phyloP scores from a whole-genome alignment of 1,284 basidiomycete species.

The Cutaneotrichosporon dermatis region DNA sequence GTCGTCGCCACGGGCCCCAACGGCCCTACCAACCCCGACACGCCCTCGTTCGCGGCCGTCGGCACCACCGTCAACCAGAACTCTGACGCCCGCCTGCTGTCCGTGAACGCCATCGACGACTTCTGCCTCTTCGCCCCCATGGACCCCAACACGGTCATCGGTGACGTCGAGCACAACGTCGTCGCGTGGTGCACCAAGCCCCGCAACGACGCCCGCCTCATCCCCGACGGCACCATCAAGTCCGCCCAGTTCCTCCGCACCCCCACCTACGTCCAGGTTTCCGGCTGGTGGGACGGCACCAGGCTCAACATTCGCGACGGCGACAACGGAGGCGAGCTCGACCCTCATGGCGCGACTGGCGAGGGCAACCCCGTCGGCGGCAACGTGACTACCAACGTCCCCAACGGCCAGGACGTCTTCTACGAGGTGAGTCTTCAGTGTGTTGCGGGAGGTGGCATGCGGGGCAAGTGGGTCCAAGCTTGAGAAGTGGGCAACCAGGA shows the following conservation, averaged over 20 bases:
- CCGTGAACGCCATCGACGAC: constrained; percentile 46
- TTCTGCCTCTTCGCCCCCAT: constrained; percentile 47
- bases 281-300: constrained; percentile 50
- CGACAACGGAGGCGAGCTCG: constrained; percentile 53
- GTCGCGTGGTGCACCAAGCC: constrained; percentile 45
- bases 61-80: constrained; percentile 44
- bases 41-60: constrained; percentile 29
- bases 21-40: constrained; percentile 46
- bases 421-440: constrained; percentile 48
- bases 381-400: constrained; percentile 51
- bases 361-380: constrained; percentile 55
- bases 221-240: constrained; percentile 46
- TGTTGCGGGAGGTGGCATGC: too few species aligned
- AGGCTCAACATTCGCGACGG: constrained; percentile 45
- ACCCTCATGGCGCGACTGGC: constrained; percentile 52
- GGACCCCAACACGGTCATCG: constrained; percentile 35
- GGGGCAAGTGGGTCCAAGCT: too few species aligned
- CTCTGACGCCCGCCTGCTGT: constrained; percentile 41
- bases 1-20: constrained; percentile 43
- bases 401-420: constrained; percentile 15
- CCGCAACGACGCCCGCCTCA: constrained; percentile 37
- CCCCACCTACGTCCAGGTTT: constrained; percentile 51
- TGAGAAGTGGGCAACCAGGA: too few species aligned
- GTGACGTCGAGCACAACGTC: constrained; percentile 39
- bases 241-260: constrained; percentile 46